phyloP scores from a whole-genome alignment of 1,284 basidiomycete genomes.

The Polyporus tsugae region DNA sequence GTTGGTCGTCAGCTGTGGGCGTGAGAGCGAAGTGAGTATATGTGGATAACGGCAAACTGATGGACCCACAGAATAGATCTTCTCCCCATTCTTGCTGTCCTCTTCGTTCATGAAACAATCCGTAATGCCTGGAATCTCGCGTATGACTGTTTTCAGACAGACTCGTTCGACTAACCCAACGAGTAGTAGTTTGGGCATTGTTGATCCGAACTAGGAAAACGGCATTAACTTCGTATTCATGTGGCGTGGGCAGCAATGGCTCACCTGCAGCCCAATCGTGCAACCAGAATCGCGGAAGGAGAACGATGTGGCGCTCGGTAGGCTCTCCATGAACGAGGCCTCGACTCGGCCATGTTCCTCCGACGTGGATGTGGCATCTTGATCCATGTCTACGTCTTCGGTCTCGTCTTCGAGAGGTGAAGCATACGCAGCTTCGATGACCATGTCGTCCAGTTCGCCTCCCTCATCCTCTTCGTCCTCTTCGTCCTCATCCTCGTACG shows the following conservation, averaged over 20 bases:
- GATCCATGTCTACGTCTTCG: constrained; percentile 35
- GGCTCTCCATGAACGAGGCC: constrained; percentile 58
- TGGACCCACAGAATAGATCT: constrained; percentile 55
- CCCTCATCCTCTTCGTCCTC: constrained; percentile 62
- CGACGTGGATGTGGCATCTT: constrained; percentile 40
- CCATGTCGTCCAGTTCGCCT: constrained; percentile 64
- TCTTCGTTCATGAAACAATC: constrained; percentile 82
- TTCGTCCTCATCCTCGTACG: constrained; percentile 60
- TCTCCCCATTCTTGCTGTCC: constrained; percentile 58
- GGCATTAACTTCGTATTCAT: constrained; percentile 22
- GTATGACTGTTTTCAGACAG: constrained; percentile 85
- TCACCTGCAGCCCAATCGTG: constrained; percentile 83
- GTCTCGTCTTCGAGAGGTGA: constrained; percentile 53
- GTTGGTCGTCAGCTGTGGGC: constrained; percentile 76
- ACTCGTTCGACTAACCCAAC: constrained; percentile 91
- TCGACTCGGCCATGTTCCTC: constrained; percentile 54
- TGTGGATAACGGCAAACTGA: neutral
- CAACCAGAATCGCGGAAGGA: constrained; percentile 79
- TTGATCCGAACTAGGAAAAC: constrained; percentile 61
- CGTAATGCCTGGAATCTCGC: constrained; percentile 87
- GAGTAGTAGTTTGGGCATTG: constrained; percentile 89
- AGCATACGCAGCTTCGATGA: constrained; percentile 76
- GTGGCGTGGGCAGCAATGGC: constrained; percentile 39
- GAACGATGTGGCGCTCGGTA: constrained; percentile 75
- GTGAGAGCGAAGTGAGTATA: constrained; percentile 12